Evolutionary conservation across 805 yeast genomes (phyloP).

Genomic region (Candida anglica): DNA sequence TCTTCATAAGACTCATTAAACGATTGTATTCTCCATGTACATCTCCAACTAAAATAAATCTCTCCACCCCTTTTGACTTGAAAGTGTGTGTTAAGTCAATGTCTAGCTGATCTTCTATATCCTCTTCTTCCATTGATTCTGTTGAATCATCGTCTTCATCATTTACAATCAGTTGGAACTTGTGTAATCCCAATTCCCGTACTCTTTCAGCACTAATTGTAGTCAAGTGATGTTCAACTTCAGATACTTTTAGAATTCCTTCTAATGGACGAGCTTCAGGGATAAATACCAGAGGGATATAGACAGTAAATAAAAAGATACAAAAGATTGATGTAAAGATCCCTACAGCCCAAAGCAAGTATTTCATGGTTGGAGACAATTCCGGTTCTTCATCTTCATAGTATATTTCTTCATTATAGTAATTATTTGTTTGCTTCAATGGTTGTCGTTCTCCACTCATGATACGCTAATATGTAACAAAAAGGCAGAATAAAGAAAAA

Average conservation of each 20-base stretch:
- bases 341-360: constrained; percentile 10
- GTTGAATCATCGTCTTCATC: constrained; percentile 5
- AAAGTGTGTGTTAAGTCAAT: no score
- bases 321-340: constrained; percentile 9
- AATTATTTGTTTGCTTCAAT: constrained; percentile 3
- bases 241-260: constrained; percentile 20
- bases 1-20: constrained; percentile 49
- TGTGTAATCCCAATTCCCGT: constrained; percentile 11
- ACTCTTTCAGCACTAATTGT: constrained; percentile 18
- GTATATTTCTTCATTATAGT: constrained; percentile 13
- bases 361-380: constrained; percentile 9
- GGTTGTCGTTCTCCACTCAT: no score
- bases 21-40: constrained; percentile 75
- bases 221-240: constrained; percentile 18
- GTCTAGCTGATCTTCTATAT: neutral
- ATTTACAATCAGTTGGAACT: neutral
- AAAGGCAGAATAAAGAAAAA: constrained; percentile 1
- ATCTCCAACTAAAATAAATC: constrained; percentile 78
- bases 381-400: constrained; percentile 12
- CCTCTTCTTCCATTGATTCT: constrained; percentile 3
- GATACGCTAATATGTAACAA: neutral
- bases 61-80: constrained; percentile 19
- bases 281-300: constrained; percentile 29
- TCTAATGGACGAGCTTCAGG: constrained; percentile 26
- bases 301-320: constrained; percentile 28